These are phyloP conservation scores for Monosporascus sp. DNA, from an alignment of 2,329 filamentous ascomycete species.

Conservation along the genomic window DNA sequence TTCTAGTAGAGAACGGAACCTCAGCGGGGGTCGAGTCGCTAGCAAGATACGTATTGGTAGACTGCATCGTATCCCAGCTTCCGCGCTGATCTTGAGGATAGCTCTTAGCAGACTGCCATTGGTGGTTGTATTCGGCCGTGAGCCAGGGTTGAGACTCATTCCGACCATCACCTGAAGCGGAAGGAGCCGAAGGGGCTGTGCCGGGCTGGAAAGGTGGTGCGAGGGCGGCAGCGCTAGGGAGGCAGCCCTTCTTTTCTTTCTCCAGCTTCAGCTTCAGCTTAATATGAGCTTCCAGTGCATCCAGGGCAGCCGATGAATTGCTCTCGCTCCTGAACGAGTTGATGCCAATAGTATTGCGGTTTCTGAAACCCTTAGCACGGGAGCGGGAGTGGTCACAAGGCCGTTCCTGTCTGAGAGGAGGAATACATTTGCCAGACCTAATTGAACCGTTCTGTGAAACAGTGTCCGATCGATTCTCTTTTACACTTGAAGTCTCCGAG, in stretches of 20 bases:
- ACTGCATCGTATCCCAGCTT: constrained; percentile 8
- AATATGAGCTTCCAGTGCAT: constrained; percentile 20
- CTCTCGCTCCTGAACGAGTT: constrained; percentile 18
- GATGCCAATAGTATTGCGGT: constrained; percentile 16
- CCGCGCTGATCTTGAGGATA: constrained; percentile 7
- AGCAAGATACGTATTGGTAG: constrained; percentile 5
- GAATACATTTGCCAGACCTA: constrained; percentile 8
- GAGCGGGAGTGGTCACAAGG: constrained; percentile 10
- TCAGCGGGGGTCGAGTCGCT: constrained; percentile 3
- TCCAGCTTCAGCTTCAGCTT: constrained; percentile 6
- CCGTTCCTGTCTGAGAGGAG: constrained; percentile 8
- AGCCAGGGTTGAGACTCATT: constrained; percentile 6
- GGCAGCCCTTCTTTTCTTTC: constrained; percentile 7
- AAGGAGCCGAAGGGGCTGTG: constrained; percentile 7
- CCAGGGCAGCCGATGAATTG: constrained; percentile 14
- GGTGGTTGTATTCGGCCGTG: constrained; percentile 1
- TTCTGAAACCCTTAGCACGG: constrained; percentile 7
- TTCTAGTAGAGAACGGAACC: neutral
- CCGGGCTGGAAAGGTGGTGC: constrained; percentile 46
- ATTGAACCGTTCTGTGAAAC: constrained; percentile 17
- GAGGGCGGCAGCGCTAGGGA: constrained; percentile 42
- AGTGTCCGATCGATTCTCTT: constrained; percentile 14
- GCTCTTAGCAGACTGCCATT: constrained; percentile 2
- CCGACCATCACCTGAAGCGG: neutral
- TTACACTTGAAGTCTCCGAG: constrained; percentile 22